Conservation (phyloP, 2,329 filamentous ascomycete genomes). For the Calonectria pauciramosa region DNA sequence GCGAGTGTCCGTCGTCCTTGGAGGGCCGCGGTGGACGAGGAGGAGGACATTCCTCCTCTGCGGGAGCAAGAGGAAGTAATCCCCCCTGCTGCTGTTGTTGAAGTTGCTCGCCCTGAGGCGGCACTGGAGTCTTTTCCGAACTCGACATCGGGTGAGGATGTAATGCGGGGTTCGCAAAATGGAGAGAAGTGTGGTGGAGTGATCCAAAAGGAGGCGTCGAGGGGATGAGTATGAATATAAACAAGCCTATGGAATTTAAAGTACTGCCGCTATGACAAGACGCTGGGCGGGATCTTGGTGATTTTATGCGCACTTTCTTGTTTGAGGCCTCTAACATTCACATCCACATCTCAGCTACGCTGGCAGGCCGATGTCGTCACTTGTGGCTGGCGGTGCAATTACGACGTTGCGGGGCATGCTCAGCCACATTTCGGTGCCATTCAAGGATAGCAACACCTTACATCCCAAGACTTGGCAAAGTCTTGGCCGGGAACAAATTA, state of each 20-base stretch:
- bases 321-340: conserved; percentile 33
- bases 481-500: not conserved
- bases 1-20: not conserved
- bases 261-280: not conserved
- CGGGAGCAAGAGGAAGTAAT: conserved; percentile 3
- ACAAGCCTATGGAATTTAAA: not conserved
- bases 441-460: not conserved
- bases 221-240: not conserved
- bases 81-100: not conserved
- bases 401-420: conserved; percentile 36
- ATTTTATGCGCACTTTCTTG: not conserved
- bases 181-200: not conserved
- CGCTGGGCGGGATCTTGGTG: not conserved
- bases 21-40: not conserved
- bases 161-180: conserved; percentile 2
- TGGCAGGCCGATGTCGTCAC: conserved; percentile 41
- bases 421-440: conserved; percentile 32
- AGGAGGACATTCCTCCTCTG: not conserved
- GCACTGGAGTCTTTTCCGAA: conserved; percentile 21
- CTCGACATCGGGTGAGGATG: conserved; percentile 18
- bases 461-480: not conserved
- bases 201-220: not conserved
- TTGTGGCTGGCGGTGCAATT: conserved; percentile 41
- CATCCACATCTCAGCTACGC: not conserved
- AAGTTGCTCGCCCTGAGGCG: conserved; percentile 6